Conservation (phyloP, 2,329 filamentous ascomycete species). For the Pseudogymnoascus sp. region DNA sequence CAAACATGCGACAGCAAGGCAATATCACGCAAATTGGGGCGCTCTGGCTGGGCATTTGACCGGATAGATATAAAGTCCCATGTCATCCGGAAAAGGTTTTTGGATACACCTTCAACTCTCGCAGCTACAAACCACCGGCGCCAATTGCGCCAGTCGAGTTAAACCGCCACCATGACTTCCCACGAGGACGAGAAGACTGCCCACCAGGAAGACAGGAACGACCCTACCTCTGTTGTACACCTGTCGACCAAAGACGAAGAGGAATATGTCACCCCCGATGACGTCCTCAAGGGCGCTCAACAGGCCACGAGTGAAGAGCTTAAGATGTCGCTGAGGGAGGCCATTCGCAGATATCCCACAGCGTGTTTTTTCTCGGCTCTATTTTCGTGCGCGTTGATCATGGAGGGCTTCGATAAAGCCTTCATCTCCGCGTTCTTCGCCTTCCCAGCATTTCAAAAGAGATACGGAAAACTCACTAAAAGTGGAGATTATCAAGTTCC, state of each 20-base stretch:
- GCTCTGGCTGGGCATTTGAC: not conserved
- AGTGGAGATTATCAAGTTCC: conserved; percentile 22
- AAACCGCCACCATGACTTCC: not conserved
- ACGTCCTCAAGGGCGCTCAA: conserved; percentile 18
- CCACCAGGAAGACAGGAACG: not conserved
- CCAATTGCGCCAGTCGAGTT: not conserved
- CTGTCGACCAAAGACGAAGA: conserved; percentile 3
- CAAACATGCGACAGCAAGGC: not conserved
- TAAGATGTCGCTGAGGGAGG: conserved; percentile 17
- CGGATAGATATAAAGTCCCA: not conserved
- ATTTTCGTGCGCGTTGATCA: conserved; percentile 29
- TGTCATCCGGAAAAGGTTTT: not conserved
- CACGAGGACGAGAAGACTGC: conserved; percentile 1
- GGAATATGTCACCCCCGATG: conserved; percentile 1
- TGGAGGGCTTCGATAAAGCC: conserved; percentile 32
- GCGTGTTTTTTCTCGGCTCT: conserved; percentile 27
- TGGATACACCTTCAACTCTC: not conserved
- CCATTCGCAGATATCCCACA: conserved; percentile 21
- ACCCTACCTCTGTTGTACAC: not conserved
- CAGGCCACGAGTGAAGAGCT: conserved; percentile 19
- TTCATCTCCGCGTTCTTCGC: conserved; percentile 29
- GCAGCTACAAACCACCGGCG: not conserved
- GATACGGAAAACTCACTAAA: conserved; percentile 14
- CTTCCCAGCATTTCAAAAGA: conserved; percentile 17
- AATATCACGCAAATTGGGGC: not conserved